phyloP scores from a whole-genome alignment of 2,329 filamentous ascomycete species.

The Colletotrichum echinochloae region DNA sequence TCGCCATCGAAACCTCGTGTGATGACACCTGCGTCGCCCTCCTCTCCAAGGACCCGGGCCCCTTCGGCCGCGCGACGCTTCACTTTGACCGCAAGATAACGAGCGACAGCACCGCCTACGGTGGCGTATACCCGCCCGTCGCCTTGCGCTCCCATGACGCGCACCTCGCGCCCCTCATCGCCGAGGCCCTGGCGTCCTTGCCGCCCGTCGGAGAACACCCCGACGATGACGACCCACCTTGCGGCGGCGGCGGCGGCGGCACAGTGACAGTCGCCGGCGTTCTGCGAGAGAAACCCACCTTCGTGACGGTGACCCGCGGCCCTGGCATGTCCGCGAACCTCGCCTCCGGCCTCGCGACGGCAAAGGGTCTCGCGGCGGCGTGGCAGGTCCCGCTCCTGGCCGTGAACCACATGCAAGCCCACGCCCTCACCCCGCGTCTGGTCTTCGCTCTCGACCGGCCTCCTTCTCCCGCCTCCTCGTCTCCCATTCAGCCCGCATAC shows the following conservation, averaged over 20 bases:
- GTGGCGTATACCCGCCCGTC: slow-evolving; percentile 83
- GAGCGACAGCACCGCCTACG: slow-evolving; percentile 78
- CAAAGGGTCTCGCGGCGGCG: slow-evolving; percentile 87
- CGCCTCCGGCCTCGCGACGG: slow-evolving; percentile 81
- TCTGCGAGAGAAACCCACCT: slow-evolving; percentile 71
- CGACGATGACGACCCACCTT: not conserved
- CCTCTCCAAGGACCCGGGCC: slow-evolving; percentile 66
- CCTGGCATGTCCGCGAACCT: slow-evolving; percentile 89
- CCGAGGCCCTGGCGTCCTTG: slow-evolving; percentile 70
- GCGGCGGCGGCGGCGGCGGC: slow-evolving; percentile 5
- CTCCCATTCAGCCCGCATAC: slow-evolving; percentile 65
- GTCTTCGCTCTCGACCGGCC: slow-evolving; percentile 68
- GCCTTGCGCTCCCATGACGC: slow-evolving; percentile 82
- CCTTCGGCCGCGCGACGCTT: slow-evolving; percentile 61
- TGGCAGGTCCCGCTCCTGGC: slow-evolving; percentile 87
- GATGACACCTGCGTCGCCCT: slow-evolving; percentile 94
- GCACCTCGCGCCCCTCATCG: slow-evolving; percentile 75
- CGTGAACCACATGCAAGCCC: slow-evolving; percentile 98
- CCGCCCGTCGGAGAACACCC: slow-evolving; percentile 44
- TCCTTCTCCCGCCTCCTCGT: not conserved
- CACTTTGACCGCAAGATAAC: slow-evolving; percentile 87
- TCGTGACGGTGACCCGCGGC: slow-evolving; percentile 89
- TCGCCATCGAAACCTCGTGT: slow-evolving; percentile 88
- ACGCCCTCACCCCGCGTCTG: slow-evolving; percentile 88
- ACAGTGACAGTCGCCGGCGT: slow-evolving; percentile 38